Conservation (phyloP, 352 stramenopile species). For the Pythium dissotocum region DNA sequence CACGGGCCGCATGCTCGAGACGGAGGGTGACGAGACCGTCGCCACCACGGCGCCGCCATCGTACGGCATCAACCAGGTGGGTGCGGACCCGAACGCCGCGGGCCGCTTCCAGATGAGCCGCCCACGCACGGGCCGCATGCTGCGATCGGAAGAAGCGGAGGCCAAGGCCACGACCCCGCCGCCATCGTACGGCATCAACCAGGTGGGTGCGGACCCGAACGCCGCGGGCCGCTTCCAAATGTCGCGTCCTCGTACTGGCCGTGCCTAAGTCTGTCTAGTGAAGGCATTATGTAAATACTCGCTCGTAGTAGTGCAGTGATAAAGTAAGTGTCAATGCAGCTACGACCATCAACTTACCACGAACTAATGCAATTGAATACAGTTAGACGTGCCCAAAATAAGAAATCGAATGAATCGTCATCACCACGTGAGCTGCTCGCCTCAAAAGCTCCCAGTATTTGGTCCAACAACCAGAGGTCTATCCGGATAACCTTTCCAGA, state of each 20-base stretch:
- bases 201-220: background rate
- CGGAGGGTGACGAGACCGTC: background rate
- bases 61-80: slow-evolving; percentile 6
- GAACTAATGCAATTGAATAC: no score
- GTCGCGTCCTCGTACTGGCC: background rate
- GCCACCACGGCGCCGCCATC: slow-evolving; percentile 3
- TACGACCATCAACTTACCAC: background rate
- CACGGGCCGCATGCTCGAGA: background rate
- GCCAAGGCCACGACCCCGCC: background rate
- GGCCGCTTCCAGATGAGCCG: slow-evolving; percentile 9
- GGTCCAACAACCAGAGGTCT: no score
- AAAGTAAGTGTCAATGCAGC: background rate
- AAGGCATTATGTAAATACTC: background rate
- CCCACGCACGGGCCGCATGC: slow-evolving; percentile 4
- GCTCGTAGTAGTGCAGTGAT: background rate
- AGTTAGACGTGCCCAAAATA: no score
- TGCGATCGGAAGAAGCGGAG: background rate
- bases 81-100: slow-evolving; percentile 1
- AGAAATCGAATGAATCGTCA: no score
- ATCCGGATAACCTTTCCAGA: no score
- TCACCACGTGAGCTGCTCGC: no score
- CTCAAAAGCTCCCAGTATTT: no score
- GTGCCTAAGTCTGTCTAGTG: background rate
- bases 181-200: background rate
- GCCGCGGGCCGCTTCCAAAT: background rate